Evolutionary conservation across 208 protist genomes (phyloP).

Genomic region (Acanthamoeba royreba): DNA sequence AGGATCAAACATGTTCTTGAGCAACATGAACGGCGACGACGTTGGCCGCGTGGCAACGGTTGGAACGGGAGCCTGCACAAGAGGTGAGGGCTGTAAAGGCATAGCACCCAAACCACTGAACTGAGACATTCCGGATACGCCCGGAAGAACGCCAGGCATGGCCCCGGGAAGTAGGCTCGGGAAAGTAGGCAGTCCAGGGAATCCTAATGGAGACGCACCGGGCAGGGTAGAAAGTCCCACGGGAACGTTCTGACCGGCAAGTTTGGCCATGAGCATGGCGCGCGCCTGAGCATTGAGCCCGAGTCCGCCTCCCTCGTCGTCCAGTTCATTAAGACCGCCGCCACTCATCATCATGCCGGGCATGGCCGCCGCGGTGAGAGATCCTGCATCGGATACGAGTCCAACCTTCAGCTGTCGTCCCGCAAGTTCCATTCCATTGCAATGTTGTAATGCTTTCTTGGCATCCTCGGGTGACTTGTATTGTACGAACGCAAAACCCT

Average conservation of each 20-base stretch:
- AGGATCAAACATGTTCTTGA: constrained; percentile 74
- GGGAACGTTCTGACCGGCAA: not conserved
- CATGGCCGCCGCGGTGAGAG: not conserved
- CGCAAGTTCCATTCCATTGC: constrained; percentile 68
- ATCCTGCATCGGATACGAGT: not conserved
- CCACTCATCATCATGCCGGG: not conserved
- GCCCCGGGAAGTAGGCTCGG: not conserved
- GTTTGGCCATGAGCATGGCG: constrained; percentile 52
- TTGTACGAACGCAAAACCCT: constrained; percentile 67
- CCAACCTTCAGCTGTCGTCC: constrained; percentile 65
- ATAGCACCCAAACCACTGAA: not conserved
- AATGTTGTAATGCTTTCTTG: constrained; percentile 59
- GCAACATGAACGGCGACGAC: constrained; percentile 43
- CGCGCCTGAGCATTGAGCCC: constrained; percentile 50
- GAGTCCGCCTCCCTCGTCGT: constrained; percentile 47
- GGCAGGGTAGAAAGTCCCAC: not conserved
- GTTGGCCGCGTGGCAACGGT: not conserved
- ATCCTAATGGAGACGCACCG: not conserved
- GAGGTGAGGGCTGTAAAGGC: not conserved
- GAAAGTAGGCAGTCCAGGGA: not conserved
- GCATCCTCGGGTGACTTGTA: constrained; percentile 67
- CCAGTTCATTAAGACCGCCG: not conserved
- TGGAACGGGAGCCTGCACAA: not conserved
- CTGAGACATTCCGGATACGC: not conserved
- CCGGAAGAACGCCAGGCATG: not conserved